Base-by-base conservation (phyloP, 2,329 filamentous ascomycete genomes). In the Dactylellina leptospora region DNA sequence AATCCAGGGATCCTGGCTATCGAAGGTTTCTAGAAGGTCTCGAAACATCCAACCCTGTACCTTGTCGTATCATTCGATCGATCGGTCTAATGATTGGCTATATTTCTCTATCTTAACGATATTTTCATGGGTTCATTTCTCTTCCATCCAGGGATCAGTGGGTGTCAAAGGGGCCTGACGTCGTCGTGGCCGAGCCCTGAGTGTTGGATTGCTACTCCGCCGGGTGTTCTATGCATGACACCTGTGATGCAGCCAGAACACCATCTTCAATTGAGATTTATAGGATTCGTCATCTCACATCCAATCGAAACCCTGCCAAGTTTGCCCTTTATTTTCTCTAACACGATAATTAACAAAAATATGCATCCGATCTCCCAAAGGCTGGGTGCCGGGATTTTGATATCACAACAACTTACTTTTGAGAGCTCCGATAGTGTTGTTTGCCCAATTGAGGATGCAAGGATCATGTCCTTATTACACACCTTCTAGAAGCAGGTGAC, bases 1-100 rank as follows among this genome's bases (percentile, higher is more conserved):
- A 33, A 28, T 38, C 42, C 6, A 62, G 25, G n/a, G n/a, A 28
- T 18, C 48, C 48, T 33, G 27, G 38, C 16, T 11, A 10, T 33
- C 5, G 28, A 63, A 22, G 9, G 20, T 63, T 47, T 55, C 59
- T 38, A 54, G 59, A 55, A 63, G 36, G 48, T 38, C 23, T 47
- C 22, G 28, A 33, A 47, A 55, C 48, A 33, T 25, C 25, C 27
- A 4, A 9, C 16, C 47, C 47, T 10, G 13, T 51, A 3, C 23
- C 47, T 33, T 30, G 47, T 51, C 47, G 27, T 25, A 51, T 51
- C 8, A 16, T 30, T 6, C 27, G 18, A 33, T 51, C 2, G 23
- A 51, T 51, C 25, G 6, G 44, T 48, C 4, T 20, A 48, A 11
- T 48, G 44, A 48, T 48, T 25, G 23, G 10, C 44, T 23, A 42